Evolutionary conservation across 768 basidiomycete genomes (phyloP).

Genomic region (Hypholoma sublateritium): DNA sequence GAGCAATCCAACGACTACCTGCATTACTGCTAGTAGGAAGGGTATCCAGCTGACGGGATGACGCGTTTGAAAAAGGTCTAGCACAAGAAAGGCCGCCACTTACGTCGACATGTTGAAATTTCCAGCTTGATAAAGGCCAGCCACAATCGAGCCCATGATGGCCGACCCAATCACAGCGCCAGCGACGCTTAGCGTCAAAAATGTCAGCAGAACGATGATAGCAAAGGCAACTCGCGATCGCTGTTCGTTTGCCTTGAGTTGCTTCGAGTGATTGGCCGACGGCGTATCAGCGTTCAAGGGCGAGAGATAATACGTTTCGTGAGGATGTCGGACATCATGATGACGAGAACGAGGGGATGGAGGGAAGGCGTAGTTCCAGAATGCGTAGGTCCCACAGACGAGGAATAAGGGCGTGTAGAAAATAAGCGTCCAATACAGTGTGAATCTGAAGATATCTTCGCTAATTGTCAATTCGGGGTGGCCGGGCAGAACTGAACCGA

Average conservation of each 20-base stretch:
- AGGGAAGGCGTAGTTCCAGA: slow-evolving; percentile 51
- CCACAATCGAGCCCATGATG: slow-evolving; percentile 43
- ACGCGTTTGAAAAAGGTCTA: not conserved
- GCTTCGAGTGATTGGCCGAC: slow-evolving; percentile 7
- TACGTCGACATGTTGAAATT: slow-evolving; percentile 53
- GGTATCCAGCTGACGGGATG: slow-evolving; percentile 43
- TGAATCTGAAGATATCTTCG: slow-evolving; percentile 52
- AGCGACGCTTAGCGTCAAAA: slow-evolving; percentile 39
- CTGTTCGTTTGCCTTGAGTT: slow-evolving; percentile 33
- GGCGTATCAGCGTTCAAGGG: not conserved
- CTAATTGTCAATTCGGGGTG: not conserved
- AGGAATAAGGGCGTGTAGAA: slow-evolving; percentile 53
- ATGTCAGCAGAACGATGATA: slow-evolving; percentile 42
- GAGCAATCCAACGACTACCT: slow-evolving; percentile 40
- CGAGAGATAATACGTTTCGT: slow-evolving; percentile 15
- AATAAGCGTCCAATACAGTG: slow-evolving; percentile 51
- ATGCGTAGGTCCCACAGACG: slow-evolving; percentile 47
- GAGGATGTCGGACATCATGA: not conserved
- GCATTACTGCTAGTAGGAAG: slow-evolving; percentile 42
- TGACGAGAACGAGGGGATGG: slow-evolving; percentile 23
- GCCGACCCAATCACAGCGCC: slow-evolving; percentile 48
- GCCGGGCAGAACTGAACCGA: not conserved
- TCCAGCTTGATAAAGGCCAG: slow-evolving; percentile 43
- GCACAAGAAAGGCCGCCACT: slow-evolving; percentile 15
- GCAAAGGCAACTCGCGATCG: slow-evolving; percentile 49